A percentile compares a stretch with the other conserved stretches of the same genome.
Conservation (phyloP, 352 stramenopile species). For the Globisporangium spinosum region DNA sequence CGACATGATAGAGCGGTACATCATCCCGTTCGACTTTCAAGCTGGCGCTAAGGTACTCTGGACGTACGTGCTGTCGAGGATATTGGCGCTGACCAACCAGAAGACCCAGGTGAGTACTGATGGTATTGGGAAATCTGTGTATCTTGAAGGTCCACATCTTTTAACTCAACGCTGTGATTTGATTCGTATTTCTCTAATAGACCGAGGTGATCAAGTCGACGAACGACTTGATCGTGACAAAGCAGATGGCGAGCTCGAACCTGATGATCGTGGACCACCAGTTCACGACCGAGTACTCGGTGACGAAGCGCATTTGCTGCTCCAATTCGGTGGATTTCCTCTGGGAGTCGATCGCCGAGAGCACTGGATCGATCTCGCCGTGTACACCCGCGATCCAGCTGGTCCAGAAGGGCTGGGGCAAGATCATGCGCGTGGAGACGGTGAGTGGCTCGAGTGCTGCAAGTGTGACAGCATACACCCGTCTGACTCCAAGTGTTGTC, state of each 20-base stretch:
- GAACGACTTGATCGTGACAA: conserved; percentile 19
- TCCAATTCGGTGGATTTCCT: conserved; percentile 9
- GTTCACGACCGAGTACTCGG: conserved; percentile 17
- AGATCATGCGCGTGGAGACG: background rate
- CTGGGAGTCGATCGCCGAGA: conserved; percentile 12
- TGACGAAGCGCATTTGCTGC: conserved; percentile 28
- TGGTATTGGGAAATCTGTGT: background rate
- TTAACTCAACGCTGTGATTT: background rate
- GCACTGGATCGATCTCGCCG: background rate
- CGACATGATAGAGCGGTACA: conserved; percentile 21
- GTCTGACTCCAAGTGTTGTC: conserved; percentile 21
- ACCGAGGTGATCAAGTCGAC: conserved; percentile 20
- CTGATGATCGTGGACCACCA: conserved; percentile 9
- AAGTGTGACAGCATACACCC: conserved; percentile 25
- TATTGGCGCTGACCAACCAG: conserved; percentile 27
- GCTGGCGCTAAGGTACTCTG: conserved; percentile 31
- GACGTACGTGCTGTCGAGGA: conserved; percentile 24
- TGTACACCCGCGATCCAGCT: conserved; percentile 5
- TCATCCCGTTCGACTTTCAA: conserved; percentile 15
- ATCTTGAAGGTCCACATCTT: background rate
- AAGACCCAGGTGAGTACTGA: conserved; percentile 14
- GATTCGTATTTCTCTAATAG: background rate
- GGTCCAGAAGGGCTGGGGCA: conserved; percentile 14
- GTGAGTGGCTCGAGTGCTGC: background rate
- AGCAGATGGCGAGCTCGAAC: conserved; percentile 6